Base-by-base conservation (phyloP, 2,329 filamentous ascomycete genomes). In the Hypoxylon sp. region DNA sequence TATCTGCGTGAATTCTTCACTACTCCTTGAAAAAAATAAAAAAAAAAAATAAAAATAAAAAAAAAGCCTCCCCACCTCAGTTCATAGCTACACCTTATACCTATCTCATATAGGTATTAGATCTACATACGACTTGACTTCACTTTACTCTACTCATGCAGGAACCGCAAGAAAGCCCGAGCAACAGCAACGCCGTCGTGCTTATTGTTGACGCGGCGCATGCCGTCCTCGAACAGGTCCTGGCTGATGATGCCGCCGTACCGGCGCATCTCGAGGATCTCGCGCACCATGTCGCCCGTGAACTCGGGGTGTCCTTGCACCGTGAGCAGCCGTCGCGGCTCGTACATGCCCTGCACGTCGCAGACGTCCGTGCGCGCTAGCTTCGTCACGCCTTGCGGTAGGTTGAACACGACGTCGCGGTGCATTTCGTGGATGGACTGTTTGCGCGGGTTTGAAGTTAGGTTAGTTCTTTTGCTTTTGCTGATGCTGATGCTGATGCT, bases 221-320 rank as follows among this genome's bases (percentile, higher is more conserved):
- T 87, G 26, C 88, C 92, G 73, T 93, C 91, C 62, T 88, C 80
- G 73, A 88, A 95, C 67, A 91, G 80, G 17, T 88, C 88, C 63
- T 94, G 89, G 60, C 85, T 81, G 71, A 97, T 92, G 22, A 96
- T 84, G 0, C 92, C 93, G 52, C 82, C 83, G 29, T 84, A 82
- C 75, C 92, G 88, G 63, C 94, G 86, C 66, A 86, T 81, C 67
- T 86, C 84, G 60, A 95, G 80, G 39, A 97, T 80, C 78, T 93
- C 90, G 17, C 81, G 83, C 74, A 94, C 87, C 71, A 97, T 94
- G 14, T 89, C 86, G 66, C 85, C 84, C 3, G 86, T 92, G 78
- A 95, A 96, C 79, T 97, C 94, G 0, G 94, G 94, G 79, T 97
- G 94, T 5, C 93, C 94, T 82, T 97, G 94, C 1, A 97, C 88